A percentile compares a stretch with the other conserved stretches of the same genome.
phyloP scores from a whole-genome alignment of 345 rosid species.

The Brassica nigra region DNA sequence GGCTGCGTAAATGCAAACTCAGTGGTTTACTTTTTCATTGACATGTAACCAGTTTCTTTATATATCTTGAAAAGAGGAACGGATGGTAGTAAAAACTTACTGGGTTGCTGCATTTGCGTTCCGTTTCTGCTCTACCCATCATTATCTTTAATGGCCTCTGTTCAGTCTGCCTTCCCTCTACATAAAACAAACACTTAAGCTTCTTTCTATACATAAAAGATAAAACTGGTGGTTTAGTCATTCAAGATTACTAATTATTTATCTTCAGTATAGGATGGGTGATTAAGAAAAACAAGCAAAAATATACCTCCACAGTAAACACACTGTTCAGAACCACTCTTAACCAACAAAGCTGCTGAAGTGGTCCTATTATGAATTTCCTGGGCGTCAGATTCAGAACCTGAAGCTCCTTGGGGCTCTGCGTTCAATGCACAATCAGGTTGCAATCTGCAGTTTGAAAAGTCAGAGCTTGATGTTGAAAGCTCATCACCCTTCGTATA shows the following conservation, averaged over 20 bases:
- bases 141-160: slow-evolving; percentile 43
- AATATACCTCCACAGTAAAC: slow-evolving; percentile 47
- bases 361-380: slow-evolving; percentile 31
- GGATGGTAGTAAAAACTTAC: slow-evolving; percentile 42
- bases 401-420: slow-evolving; percentile 35
- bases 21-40: slow-evolving; percentile 27
- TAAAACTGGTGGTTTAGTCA: slow-evolving; percentile 10
- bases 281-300: slow-evolving; percentile 26
- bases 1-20: slow-evolving; percentile 24
- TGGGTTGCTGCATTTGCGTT: slow-evolving; percentile 34
- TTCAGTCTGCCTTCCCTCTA: slow-evolving; percentile 48
- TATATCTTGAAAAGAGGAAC: slow-evolving; percentile 16
- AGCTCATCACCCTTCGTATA: slow-evolving; percentile 53
- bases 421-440: slow-evolving; percentile 29
- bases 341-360: slow-evolving; percentile 44
- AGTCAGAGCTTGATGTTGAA: slow-evolving; percentile 58
- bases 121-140: slow-evolving; percentile 42
- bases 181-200: slow-evolving; percentile 33
- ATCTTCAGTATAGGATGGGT: slow-evolving; percentile 10
- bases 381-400: slow-evolving; percentile 34
- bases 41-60: slow-evolving; percentile 19
- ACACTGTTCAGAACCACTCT: slow-evolving; percentile 36
- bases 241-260: slow-evolving; percentile 9
- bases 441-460: slow-evolving; percentile 43
- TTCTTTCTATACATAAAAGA: slow-evolving; percentile 2